Percentiles rank a stretch among this genome's conserved stretches.
phyloP scores from a whole-genome alignment of 768 basidiomycete species.

The Clavaria fumosa region DNA sequence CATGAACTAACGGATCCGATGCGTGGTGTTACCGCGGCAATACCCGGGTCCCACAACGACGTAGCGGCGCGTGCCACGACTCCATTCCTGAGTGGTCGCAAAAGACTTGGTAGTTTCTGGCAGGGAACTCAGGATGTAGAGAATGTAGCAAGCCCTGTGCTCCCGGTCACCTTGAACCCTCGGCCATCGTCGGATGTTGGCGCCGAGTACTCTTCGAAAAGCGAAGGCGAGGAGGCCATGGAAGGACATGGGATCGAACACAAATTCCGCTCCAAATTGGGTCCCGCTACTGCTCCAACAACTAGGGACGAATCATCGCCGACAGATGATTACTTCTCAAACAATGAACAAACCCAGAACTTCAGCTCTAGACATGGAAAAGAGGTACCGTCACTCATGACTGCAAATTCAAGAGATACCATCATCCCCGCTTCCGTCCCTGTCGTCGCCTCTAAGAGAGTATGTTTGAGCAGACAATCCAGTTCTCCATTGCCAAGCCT shows the following conservation, averaged over 20 bases:
- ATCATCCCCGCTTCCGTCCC: slow-evolving; percentile 20
- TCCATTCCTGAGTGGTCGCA: slow-evolving; percentile 35
- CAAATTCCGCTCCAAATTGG: not conserved
- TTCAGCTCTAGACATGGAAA: too few relatives aligned
- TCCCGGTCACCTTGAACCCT: not conserved
- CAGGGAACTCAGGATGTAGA: slow-evolving; percentile 53
- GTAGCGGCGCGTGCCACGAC: slow-evolving; percentile 17
- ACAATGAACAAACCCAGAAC: slow-evolving; percentile 2
- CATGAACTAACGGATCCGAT: slow-evolving; percentile 86
- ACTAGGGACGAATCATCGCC: not conserved
- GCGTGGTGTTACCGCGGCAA: slow-evolving; percentile 51
- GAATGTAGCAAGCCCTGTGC: not conserved
- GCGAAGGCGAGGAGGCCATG: too few relatives aligned
- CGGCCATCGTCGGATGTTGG: not conserved
- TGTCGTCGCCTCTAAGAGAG: slow-evolving; percentile 34
- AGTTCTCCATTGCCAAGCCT: slow-evolving; percentile 47
- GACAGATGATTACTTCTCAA: slow-evolving; percentile 11
- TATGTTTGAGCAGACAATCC: slow-evolving; percentile 43
- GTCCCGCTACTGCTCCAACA: slow-evolving; percentile 3
- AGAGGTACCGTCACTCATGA: slow-evolving; percentile 4
- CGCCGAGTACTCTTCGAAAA: not conserved
- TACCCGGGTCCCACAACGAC: slow-evolving; percentile 43
- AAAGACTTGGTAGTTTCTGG: slow-evolving; percentile 59
- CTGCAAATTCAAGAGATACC: slow-evolving; percentile 6
- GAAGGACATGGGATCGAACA: too few relatives aligned